phyloP scores from a whole-genome alignment of 441 rosid species.

The Euphorbia celastroides region DNA sequence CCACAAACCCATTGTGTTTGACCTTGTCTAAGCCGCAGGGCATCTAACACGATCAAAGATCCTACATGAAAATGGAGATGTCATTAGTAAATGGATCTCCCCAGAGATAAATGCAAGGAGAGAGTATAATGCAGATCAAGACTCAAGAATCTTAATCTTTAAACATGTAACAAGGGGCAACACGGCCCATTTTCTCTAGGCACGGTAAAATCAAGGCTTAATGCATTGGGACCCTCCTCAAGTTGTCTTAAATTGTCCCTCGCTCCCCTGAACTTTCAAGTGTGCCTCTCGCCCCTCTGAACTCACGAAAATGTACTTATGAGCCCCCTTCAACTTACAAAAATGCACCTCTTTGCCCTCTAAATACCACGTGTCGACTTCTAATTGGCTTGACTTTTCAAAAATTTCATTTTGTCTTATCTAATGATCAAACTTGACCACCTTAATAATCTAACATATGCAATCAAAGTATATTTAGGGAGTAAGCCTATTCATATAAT shows the following conservation, averaged over 20 bases:
- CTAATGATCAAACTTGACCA: too few species aligned
- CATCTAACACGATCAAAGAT: slow-evolving; percentile 46
- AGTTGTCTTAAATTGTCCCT: too few species aligned
- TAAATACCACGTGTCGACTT: too few species aligned
- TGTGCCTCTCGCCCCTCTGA: too few species aligned
- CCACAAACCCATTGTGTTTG: slow-evolving; percentile 30
- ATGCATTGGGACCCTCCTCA: too few species aligned
- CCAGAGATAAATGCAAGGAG: neutral
- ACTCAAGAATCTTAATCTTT: neutral
- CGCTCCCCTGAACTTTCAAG: too few species aligned
- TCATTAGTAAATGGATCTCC: neutral
- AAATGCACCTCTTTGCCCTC: too few species aligned
- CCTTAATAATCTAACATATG: neutral
- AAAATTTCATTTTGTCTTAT: too few species aligned
- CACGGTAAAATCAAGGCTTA: too few species aligned
- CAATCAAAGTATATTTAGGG: neutral
- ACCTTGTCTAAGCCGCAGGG: slow-evolving; percentile 39
- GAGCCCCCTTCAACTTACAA: too few species aligned
- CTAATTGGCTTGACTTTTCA: too few species aligned
- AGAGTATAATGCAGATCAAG: slow-evolving; percentile 8
- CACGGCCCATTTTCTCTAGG: neutral
- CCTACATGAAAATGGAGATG: neutral
- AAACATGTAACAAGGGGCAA: neutral
- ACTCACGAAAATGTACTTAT: too few species aligned
- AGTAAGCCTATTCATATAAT: neutral